Conservation (phyloP, 148 eudicot genomes). For the Pouteria glomerata region DNA sequence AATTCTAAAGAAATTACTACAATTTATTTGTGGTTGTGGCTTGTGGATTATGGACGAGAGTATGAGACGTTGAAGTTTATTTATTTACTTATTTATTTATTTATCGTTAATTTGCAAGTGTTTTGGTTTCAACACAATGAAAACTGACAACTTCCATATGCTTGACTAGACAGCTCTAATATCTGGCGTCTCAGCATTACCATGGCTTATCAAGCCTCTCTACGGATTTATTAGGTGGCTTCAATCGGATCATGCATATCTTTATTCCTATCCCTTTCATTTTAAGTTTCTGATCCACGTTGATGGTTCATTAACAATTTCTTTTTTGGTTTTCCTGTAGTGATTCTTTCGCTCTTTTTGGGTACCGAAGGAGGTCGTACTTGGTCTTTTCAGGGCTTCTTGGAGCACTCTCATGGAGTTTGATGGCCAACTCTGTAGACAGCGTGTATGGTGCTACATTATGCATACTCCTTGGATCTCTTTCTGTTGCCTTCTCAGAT, state of each 20-base stretch:
- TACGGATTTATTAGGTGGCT: conserved; percentile 93
- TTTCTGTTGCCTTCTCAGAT: conserved; percentile 99
- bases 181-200: conserved; percentile 86
- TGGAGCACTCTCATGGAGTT: conserved; percentile 93
- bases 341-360: conserved; percentile 92
- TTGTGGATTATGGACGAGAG: no score
- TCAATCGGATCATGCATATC: neutral
- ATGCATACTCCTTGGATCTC: conserved; percentile 90
- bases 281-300: neutral
- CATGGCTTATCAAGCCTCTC: conserved; percentile 97
- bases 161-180: conserved; percentile 93
- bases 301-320: neutral
- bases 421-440: conserved; percentile 90
- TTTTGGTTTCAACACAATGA: neutral
- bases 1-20: neutral
- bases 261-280: neutral
- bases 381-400: conserved; percentile 86
- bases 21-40: neutral
- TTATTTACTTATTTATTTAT: neutral
- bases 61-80: neutral
- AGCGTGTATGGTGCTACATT: conserved; percentile 81
- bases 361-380: conserved; percentile 94
- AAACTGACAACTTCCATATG: conserved; percentile 38
- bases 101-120: neutral
- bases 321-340: conserved; percentile 29